phyloP scores from a whole-genome alignment of 2,329 filamentous ascomycete species.

The Clonostachys solani region DNA sequence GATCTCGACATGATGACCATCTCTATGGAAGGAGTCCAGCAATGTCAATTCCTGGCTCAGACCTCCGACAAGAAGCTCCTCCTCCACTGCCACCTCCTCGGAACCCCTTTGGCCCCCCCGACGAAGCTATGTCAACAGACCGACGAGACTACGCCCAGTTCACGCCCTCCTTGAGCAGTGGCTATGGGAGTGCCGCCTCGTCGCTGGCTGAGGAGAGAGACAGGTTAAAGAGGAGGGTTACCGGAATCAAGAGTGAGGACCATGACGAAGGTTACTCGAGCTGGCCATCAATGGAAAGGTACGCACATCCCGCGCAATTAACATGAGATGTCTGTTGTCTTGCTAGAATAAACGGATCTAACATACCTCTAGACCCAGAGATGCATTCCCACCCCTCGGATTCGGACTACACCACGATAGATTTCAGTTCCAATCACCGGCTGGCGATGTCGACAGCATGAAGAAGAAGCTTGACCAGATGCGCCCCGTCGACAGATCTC shows the following conservation, averaged over 20 bases:
- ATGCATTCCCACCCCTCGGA: conserved; percentile 27
- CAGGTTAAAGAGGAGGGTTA: conserved; percentile 20
- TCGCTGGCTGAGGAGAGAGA: conserved; percentile 25
- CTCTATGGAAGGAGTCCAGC: conserved; percentile 26
- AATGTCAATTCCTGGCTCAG: conserved; percentile 36
- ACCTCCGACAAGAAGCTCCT: conserved; percentile 25
- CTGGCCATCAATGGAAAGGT: conserved; percentile 33
- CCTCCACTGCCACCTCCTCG: conserved; percentile 42
- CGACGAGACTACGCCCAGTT: background rate
- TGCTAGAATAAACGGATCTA: conserved; percentile 3
- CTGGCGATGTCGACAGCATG: conserved; percentile 43
- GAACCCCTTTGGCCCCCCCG: conserved; percentile 20
- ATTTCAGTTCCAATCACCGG: conserved; percentile 38
- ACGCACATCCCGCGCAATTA: conserved; percentile 6
- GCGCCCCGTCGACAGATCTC: conserved; percentile 38
- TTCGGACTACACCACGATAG: conserved; percentile 47
- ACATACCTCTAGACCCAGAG: conserved; percentile 27
- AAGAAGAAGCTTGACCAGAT: conserved; percentile 51
- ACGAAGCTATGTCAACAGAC: conserved; percentile 15
- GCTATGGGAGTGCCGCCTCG: conserved; percentile 33
- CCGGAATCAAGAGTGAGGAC: conserved; percentile 13
- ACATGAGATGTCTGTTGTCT: conserved; percentile 3
- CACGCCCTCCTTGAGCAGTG: conserved; percentile 17
- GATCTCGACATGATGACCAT: conserved; percentile 20
- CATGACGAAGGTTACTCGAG: conserved; percentile 40